Evolutionary conservation across 345 rosid species (phyloP), one percentile per base, ranked within the genome.

Genomic region (Eucalyptus globulus): DNA sequence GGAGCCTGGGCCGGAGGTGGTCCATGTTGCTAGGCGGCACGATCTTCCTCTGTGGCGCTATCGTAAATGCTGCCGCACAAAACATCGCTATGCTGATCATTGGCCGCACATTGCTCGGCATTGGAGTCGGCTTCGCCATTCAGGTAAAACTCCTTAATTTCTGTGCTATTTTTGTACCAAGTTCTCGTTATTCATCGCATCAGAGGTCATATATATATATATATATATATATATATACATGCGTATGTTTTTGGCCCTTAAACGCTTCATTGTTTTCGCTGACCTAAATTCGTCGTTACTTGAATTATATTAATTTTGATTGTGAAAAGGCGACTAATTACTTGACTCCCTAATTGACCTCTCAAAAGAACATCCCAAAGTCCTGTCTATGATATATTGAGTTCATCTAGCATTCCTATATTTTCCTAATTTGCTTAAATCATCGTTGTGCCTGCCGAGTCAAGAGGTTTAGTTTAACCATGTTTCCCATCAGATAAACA

Each of bases 51-150:
- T 88, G 87, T 8, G 97, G 97, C 49, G 94, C 94, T n/a, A 54
- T 91, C 87, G 27, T 93, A 72, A 94, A 94, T 49, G 96, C 91
- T 3, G 88, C 89, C 49, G 94, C 97, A 34, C 56, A 80, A 13
- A 90, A 91, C 86, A 89, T 93, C 34, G 51, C 81, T 4, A 95
- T 94, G 96, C 92, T 95, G 72, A 95, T 95, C 88, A 53, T 93
- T 12, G 96, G 95, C 62, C 88, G 95, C 27, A 87, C 91, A 47
- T 47, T 95, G 62, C 92, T 95, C n/a, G 96, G 95, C 56, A 54
- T 91, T 17, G 96, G 95, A 67, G 92, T 94, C 85, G 96, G 95
- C 86, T 95, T 94, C 87, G 89, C 95, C 90, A 92, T 89, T 34
- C 95, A 94, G 91, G 95, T 92, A 89, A 47, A 47, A 19, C 24